A percentile compares a stretch with the other conserved stretches of the same genome.
Evolutionary conservation across 2,329 filamentous ascomycete genomes (phyloP).

Genomic region (Cercospora sp.): DNA sequence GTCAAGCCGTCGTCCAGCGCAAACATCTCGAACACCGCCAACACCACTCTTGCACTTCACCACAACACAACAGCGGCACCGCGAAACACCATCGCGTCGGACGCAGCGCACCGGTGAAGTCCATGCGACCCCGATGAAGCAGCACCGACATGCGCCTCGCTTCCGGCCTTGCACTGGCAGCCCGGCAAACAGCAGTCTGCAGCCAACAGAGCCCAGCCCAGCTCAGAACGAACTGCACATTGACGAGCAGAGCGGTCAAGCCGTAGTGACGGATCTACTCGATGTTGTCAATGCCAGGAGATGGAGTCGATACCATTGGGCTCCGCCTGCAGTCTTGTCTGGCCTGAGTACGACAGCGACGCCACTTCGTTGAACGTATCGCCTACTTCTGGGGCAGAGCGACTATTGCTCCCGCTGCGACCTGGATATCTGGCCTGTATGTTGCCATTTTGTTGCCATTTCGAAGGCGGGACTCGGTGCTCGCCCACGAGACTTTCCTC

Average conservation of each 20-base stretch:
- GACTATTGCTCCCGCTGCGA: neutral
- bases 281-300: neutral
- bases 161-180: neutral
- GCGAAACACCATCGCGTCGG: neutral
- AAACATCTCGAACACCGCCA: neutral
- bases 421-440: neutral
- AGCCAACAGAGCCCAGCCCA: neutral
- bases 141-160: neutral
- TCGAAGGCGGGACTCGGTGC: too few species aligned
- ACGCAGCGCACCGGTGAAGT: neutral
- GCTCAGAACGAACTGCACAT: neutral
- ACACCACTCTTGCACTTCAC: neutral
- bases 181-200: neutral
- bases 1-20: neutral
- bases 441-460: too few species aligned
- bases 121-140: neutral
- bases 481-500: too few species aligned
- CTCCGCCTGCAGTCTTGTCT: neutral
- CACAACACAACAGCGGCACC: neutral
- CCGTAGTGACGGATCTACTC: neutral
- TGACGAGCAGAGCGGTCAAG: neutral
- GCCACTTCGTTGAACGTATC: neutral
- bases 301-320: neutral
- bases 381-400: neutral
- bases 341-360: neutral